phyloP scores from a whole-genome alignment of 495 filamentous ascomycete species.

The Aspergillus nidulans region DNA sequence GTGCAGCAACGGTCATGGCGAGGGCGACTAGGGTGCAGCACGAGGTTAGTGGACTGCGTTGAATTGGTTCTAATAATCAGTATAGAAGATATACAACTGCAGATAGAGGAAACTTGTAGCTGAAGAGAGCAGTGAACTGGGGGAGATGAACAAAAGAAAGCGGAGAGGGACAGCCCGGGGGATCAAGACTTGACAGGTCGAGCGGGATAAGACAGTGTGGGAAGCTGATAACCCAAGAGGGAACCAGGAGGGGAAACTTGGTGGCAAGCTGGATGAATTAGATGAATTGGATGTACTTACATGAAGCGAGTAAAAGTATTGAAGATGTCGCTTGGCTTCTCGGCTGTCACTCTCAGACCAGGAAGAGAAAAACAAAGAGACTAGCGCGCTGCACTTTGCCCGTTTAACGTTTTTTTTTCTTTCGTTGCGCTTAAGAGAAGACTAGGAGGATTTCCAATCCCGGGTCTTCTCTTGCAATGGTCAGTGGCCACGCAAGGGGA shows the following conservation, averaged over 20 bases:
- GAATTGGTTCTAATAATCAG: slow-evolving; percentile 2
- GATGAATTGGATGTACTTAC: slow-evolving; percentile 7
- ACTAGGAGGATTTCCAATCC: slow-evolving; percentile 21
- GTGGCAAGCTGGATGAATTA: background rate
- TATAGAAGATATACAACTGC: background rate
- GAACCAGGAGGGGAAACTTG: slow-evolving; percentile 1
- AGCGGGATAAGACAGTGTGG: background rate
- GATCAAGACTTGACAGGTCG: slow-evolving; percentile 1
- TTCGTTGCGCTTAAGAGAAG: slow-evolving; percentile 8
- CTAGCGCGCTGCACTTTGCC: slow-evolving; percentile 28
- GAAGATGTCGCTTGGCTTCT: slow-evolving; percentile 7
- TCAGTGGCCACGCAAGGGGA: slow-evolving; percentile 20
- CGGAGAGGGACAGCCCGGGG: slow-evolving; percentile 6
- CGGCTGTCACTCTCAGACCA: background rate
- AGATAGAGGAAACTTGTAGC: background rate
- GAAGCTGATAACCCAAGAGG: slow-evolving; percentile 5
- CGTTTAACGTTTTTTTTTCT: no score
- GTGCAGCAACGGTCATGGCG: slow-evolving; percentile 39
- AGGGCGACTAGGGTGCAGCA: slow-evolving; percentile 4
- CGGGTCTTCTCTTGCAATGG: slow-evolving; percentile 11
- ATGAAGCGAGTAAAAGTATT: slow-evolving; percentile 12
- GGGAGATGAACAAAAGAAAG: slow-evolving; percentile 3
- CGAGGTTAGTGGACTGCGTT: slow-evolving; percentile 13
- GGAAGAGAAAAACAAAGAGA: slow-evolving; percentile 19
- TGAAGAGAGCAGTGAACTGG: background rate